Base-by-base conservation (phyloP, 2,329 filamentous ascomycete genomes). In the Xylaria sp. region DNA sequence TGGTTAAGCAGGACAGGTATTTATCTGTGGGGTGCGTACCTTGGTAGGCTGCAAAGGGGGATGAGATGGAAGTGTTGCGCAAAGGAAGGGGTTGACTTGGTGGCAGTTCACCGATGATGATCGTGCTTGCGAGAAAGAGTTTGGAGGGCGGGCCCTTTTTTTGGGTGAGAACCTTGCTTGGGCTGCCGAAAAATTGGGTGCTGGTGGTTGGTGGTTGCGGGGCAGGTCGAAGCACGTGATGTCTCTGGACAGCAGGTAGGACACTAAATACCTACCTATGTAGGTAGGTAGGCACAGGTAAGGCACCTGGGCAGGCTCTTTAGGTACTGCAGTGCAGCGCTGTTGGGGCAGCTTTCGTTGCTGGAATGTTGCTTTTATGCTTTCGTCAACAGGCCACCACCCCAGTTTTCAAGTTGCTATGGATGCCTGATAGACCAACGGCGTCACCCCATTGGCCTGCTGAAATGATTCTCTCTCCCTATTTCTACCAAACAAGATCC, bases 141-240 rank as follows among this genome's bases (percentile, higher is more conserved):
- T 76, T 74, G 71, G 71, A 73, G 70, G 73, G 71, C 70, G 68
- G 72, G 68, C 70, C 67, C 67, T 73, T 74, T 74, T 67, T 71
- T 60, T 53, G 57, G 64, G 57, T 41, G 46, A 52, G 63, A 57
- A 56, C 64, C 60, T 70, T 68, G 73, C 73, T 76, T 75, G 72
- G 74, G 75, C 73, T 67, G 72, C 65, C 68, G 71, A 73, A 74
- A 76, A 74, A 70, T 76, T 73, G 71, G 52, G 52, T 36, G 52
- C 4, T 23, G 52, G 52, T 55, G 52, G 74, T 71, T 71, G 69
- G 72, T 74, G 65, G 75, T 75, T 75, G 75, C 75, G 75, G 75
- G 75, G 75, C 73, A 71, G 68, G 28, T 41, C 45, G 60, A 48
- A 56, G 67, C 75, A 76, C 75, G 75, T 76, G 75, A 76, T 65